Conservation (phyloP, 768 basidiomycete species). For the Wakefieldia striispora region DNA sequence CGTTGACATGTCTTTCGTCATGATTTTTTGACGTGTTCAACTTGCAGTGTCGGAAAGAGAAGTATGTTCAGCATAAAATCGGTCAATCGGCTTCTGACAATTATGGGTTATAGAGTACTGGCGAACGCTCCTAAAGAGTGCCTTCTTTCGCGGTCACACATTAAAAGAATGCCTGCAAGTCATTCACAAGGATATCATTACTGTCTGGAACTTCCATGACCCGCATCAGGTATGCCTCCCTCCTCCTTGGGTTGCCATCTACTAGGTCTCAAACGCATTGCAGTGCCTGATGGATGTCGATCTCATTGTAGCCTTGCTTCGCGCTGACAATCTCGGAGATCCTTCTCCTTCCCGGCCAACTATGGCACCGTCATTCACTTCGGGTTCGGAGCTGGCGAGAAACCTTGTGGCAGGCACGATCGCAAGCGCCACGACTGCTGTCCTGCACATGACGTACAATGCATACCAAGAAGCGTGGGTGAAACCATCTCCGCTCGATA, state of each 20-base stretch:
- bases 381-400: not conserved
- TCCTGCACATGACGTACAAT: not conserved
- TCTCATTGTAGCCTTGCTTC: not conserved
- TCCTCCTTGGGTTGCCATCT: too few species aligned
- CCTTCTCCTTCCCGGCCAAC: too few species aligned
- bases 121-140: not conserved
- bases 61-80: slow-evolving; percentile 1
- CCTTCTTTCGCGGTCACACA: not conserved
- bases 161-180: not conserved
- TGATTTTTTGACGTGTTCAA: not conserved
- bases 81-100: not conserved
- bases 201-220: slow-evolving; percentile 1
- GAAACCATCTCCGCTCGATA: not conserved
- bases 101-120: not conserved
- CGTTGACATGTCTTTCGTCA: not conserved
- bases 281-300: not conserved
- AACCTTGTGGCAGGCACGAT: not conserved
- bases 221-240: not conserved
- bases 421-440: not conserved
- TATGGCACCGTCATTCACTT: not conserved
- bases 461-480: not conserved
- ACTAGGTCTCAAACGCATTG: not conserved
- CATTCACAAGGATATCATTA: too few species aligned
- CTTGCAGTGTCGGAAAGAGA: slow-evolving; percentile 8
- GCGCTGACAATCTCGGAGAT: not conserved